Conservation (phyloP, 768 basidiomycete genomes). For the Solioccasus polychromus region DNA sequence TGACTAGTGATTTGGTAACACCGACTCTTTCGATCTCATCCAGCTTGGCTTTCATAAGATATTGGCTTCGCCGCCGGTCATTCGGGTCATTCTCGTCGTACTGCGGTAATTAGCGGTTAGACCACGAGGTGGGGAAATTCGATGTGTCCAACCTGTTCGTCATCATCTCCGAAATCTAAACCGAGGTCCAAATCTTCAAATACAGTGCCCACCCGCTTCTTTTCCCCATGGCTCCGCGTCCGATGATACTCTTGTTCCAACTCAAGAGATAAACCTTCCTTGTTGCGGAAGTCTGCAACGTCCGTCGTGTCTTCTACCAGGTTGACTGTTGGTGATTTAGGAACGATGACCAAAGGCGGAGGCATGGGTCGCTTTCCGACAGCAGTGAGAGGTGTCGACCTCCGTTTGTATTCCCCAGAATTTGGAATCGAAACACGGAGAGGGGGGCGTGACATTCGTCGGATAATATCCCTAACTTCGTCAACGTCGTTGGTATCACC, state of each 20-base stretch:
- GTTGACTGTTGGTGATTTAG: conserved; percentile 32
- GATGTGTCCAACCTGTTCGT: conserved; percentile 38
- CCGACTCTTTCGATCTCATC: conserved; percentile 76
- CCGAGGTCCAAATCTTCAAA: conserved; percentile 48
- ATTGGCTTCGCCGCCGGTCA: conserved; percentile 72
- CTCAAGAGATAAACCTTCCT: conserved; percentile 22
- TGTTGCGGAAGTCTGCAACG: conserved; percentile 6
- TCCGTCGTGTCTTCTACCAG: conserved; percentile 26
- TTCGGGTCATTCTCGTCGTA: conserved; percentile 70
- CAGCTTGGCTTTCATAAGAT: conserved; percentile 68
- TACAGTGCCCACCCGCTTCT: conserved; percentile 44
- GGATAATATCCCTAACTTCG: conserved; percentile 36
- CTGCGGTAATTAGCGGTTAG: conserved; percentile 34
- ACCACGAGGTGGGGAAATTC: conserved; percentile 1
- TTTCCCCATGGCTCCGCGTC: conserved; percentile 36
- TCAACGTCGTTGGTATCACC: conserved; percentile 33
- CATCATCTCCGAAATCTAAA: conserved; percentile 40
- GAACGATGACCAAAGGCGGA: conserved; percentile 54
- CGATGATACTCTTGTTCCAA: conserved; percentile 29
- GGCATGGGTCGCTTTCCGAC: conserved; percentile 46
- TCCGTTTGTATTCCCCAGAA: conserved; percentile 34
- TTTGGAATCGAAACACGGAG: conserved; percentile 39
- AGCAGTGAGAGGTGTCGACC: conserved; percentile 35
- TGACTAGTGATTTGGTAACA: conserved; percentile 7
- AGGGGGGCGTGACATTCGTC: conserved; percentile 38